Evolutionary conservation across 768 basidiomycete genomes (phyloP), one percentile per base, ranked within the genome.

Genomic region (Suillus decipiens): DNA sequence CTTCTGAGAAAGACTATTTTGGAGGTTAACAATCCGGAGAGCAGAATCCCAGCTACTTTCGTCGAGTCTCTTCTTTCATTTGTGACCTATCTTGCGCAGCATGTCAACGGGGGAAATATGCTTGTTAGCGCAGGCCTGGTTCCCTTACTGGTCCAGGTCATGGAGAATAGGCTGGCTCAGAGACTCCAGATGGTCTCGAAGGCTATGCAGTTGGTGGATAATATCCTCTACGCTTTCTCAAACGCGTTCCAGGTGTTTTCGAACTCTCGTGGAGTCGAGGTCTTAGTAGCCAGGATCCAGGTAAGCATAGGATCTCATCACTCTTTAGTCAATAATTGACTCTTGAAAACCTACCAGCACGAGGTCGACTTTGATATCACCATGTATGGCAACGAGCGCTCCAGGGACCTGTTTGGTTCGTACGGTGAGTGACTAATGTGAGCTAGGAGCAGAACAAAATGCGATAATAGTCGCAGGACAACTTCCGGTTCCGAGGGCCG

Each of bases 121-220:
- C 86, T 99, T 50, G 92, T 99, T 61, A 90, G 94, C 28, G 96
- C 97, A 36, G 97, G 97, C 4, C 78, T 97, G 51, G 85, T 99
- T 57, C 93, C 93, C 2, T 78, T 96, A 15, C 81, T 99, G 33
- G 89, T 98, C 59, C 94, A 97, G 70, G 80, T 96, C 45, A 87
- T 96, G 68, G 90, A 95, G 75, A 93, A 89, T 73, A 84, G 83
- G 65, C 79, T 86, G 34, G 82, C 89, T 1, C 82, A 82, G 56
- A 84, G 93, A 42, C 81, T 93, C 60, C 81, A 85, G 7, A 87
- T 93, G 61, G 84, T 96, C 1, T 92, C 93, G 28, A 96, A 95
- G 76, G 90, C 92, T 0, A 92, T 95, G 86, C 92, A 94, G 63
- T 80, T 99, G 15, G 83, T 98, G 65, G 97, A 99, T 75, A 93